Evolutionary conservation across 1,284 basidiomycete species (phyloP).

Genomic region (Sanguinoderma infundibulare): DNA sequence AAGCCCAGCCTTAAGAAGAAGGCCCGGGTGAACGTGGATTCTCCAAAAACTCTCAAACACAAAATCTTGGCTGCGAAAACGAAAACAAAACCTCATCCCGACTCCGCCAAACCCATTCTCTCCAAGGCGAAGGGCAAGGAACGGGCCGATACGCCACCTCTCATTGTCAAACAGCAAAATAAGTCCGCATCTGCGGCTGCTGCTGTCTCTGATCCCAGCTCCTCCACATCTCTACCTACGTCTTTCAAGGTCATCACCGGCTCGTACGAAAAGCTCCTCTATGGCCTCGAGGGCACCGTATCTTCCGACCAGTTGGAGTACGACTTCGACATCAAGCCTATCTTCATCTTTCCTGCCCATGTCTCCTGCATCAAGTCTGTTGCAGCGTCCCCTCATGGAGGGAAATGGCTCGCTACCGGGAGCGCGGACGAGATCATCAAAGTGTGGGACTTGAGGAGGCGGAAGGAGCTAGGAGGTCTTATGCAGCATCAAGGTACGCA

Average conservation of each 20-base stretch:
- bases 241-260: slow-evolving; percentile 90
- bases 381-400: slow-evolving; percentile 82
- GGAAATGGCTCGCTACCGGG: slow-evolving; percentile 96
- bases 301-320: slow-evolving; percentile 40
- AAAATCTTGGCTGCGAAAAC: background rate
- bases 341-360: slow-evolving; percentile 97
- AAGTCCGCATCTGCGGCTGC: background rate
- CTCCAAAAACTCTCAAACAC: slow-evolving; percentile 5
- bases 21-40: slow-evolving; percentile 5
- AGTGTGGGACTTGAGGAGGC: slow-evolving; percentile 92
- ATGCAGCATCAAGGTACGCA: slow-evolving; percentile 87
- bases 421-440: slow-evolving; percentile 96
- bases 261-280: slow-evolving; percentile 94
- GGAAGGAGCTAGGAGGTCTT: slow-evolving; percentile 92
- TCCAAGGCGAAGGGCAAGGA: slow-evolving; percentile 28
- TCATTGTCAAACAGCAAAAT: slow-evolving; percentile 11
- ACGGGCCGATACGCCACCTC: slow-evolving; percentile 16
- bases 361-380: slow-evolving; percentile 91
- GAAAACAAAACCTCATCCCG: background rate
- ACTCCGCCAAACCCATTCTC: background rate
- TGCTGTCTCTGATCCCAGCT: slow-evolving; percentile 16
- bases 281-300: slow-evolving; percentile 82
- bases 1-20: slow-evolving; percentile 24
- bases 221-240: slow-evolving; percentile 38
- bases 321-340: slow-evolving; percentile 69